These are phyloP conservation scores for Capsella rubella DNA, from an alignment of 441 rosid species.

Conservation along the genomic window DNA sequence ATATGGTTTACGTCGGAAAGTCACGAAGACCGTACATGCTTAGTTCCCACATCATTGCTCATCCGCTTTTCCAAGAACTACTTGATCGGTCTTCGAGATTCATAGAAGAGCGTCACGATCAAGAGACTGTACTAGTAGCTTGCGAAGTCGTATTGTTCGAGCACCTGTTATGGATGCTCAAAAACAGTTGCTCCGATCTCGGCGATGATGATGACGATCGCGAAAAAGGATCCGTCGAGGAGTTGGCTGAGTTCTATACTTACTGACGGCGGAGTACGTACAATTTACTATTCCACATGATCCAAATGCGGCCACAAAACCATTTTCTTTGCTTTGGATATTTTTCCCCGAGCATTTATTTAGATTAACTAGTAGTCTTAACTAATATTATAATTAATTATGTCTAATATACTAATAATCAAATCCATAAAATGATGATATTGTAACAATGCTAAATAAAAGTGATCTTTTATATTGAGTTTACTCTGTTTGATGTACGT, in stretches of 20 bases:
- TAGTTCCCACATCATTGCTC: conserved; percentile 56
- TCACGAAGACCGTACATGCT: conserved; percentile 73
- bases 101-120: conserved; percentile 32
- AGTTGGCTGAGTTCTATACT: conserved; percentile 69
- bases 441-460: conserved; percentile 11
- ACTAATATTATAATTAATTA: neutral
- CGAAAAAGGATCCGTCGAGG: conserved; percentile 31
- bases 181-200: conserved; percentile 41
- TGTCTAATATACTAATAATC: neutral
- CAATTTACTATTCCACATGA: conserved; percentile 1
- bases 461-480: neutral
- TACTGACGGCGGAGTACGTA: conserved; percentile 38
- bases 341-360: neutral
- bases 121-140: conserved; percentile 52
- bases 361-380: neutral
- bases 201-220: neutral
- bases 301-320: conserved; percentile 6
- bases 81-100: conserved; percentile 55
- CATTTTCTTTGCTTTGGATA: neutral
- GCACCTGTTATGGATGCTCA: conserved; percentile 92
- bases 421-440: neutral
- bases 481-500: neutral
- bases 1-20: conserved; percentile 78
- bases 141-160: conserved; percentile 92
- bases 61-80: conserved; percentile 85